Conservation (phyloP, 345 rosid genomes). For the Eucalyptus regnans region DNA sequence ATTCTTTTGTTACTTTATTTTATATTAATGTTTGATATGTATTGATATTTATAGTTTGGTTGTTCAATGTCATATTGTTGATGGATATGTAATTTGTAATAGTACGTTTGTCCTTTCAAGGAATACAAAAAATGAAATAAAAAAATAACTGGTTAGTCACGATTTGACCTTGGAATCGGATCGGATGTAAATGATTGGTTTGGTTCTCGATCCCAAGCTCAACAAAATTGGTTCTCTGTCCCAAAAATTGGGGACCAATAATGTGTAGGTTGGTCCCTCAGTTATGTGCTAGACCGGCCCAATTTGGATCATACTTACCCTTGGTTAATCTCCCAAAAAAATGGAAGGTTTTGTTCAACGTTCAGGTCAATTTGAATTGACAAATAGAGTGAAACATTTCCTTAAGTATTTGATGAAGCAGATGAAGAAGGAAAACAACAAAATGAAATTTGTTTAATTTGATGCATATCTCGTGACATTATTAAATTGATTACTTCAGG, state of each 20-base stretch:
- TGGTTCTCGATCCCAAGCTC: neutral
- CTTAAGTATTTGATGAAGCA: neutral
- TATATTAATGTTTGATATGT: too few relatives aligned
- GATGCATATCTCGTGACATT: neutral
- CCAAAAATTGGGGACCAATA: neutral
- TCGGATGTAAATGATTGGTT: rapidly evolving
- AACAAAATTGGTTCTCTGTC: neutral
- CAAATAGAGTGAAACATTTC: neutral
- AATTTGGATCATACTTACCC: too few relatives aligned
- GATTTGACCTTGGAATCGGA: neutral
- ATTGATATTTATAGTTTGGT: too few relatives aligned
- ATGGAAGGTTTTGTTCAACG: neutral
- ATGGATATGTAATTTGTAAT: too few relatives aligned
- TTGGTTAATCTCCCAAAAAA: neutral
- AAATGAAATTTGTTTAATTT: neutral
- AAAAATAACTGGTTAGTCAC: neutral
- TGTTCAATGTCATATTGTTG: too few relatives aligned
- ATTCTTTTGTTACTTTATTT: too few relatives aligned
- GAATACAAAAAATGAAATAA: too few relatives aligned
- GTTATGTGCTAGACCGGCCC: too few relatives aligned
- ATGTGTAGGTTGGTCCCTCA: rapidly evolving
- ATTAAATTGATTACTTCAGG: neutral
- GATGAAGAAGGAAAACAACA: neutral
- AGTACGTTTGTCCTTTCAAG: too few relatives aligned
- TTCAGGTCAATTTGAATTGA: neutral